Base-by-base conservation (phyloP, 2,329 filamentous ascomycete genomes). In the Verruconis gallopava region DNA sequence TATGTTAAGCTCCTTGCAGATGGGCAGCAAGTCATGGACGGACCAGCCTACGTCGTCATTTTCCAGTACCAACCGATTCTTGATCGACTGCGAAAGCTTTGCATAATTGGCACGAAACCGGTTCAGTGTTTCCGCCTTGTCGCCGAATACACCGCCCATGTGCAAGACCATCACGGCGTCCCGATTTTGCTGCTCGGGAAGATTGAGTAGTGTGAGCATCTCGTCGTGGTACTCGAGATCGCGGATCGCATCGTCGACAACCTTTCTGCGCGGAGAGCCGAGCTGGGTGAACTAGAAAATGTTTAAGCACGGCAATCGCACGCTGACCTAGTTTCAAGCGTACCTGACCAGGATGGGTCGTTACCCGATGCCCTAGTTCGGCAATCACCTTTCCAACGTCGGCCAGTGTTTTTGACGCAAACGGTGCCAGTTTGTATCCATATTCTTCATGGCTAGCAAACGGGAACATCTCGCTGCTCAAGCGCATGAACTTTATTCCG, bases 401-500 rank as follows among this genome's bases (percentile, higher is more conserved):
- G 2, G 74, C 79, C 6, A 96, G 67, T 0, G 73, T 77, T 12
- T 86, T 79, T 0, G 82, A 75, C 0, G 88, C 89, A 56, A 95
- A 95, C 0, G 83, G 80, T 0, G 77, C 79, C 11, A 96, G 69
- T 50, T 76, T 81, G 59, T 96, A 96, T 0, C 88, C 89, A 49
- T 93, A 81, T 47, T 85, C 81, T 18, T 74, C 72, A 53, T 96
- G 89, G 49, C 84, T 93, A 2, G 89, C 89, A 57, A 95, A 95
- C 0, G 89, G 89, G 49, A 96, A 96, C 83, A 95, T 95, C 51
- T 95, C 89, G 42, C 85, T 93, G 50, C 85, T 93, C 15, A 96
- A 67, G 1, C 89, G 76, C 74, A 96, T 76, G 58, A 96, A 95
- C 50, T 78, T 88, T 61, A 96, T 96, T 30, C 81, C 79, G 49